phyloP scores from a whole-genome alignment of 2,329 filamentous ascomycete species.

The Colletotrichum destructivum region DNA sequence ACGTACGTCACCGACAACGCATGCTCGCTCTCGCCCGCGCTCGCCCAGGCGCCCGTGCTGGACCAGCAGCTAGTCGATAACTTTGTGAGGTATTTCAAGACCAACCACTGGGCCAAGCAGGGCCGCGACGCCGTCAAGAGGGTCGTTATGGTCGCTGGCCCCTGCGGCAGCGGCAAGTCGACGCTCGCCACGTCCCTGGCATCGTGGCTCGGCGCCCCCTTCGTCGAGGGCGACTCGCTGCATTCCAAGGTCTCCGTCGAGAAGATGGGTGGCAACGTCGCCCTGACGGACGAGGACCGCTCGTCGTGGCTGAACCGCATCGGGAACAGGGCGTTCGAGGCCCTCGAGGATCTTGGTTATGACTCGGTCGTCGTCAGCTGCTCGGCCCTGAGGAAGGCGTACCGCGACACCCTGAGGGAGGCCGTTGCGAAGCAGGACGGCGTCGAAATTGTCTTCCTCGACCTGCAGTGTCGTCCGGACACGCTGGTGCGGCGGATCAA shows the following conservation, averaged over 20 bases:
- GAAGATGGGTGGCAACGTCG: slow-evolving; percentile 49
- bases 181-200: slow-evolving; percentile 54
- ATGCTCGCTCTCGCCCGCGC: slow-evolving; percentile 60
- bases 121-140: slow-evolving; percentile 47
- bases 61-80: slow-evolving; percentile 54
- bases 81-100: slow-evolving; percentile 54
- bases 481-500: slow-evolving; percentile 49
- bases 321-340: slow-evolving; percentile 44
- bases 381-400: slow-evolving; percentile 54
- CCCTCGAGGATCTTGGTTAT: slow-evolving; percentile 48
- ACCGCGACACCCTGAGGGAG: slow-evolving; percentile 52
- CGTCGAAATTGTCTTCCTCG: slow-evolving; percentile 51
- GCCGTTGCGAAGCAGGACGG: slow-evolving; percentile 35
- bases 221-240: slow-evolving; percentile 58
- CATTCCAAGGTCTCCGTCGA: slow-evolving; percentile 52
- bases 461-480: slow-evolving; percentile 53
- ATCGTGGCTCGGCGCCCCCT: slow-evolving; percentile 48
- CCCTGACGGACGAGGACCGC: slow-evolving; percentile 53
- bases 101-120: slow-evolving; percentile 55
- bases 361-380: slow-evolving; percentile 54
- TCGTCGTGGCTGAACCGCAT: slow-evolving; percentile 51
- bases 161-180: slow-evolving; percentile 59
- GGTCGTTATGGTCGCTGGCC: slow-evolving; percentile 55
- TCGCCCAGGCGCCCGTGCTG: slow-evolving; percentile 53
- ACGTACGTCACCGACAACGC: slow-evolving; percentile 56